Evolutionary conservation across 139 green algal genomes (phyloP).

Genomic region (Tetratostichococcus sp.): DNA sequence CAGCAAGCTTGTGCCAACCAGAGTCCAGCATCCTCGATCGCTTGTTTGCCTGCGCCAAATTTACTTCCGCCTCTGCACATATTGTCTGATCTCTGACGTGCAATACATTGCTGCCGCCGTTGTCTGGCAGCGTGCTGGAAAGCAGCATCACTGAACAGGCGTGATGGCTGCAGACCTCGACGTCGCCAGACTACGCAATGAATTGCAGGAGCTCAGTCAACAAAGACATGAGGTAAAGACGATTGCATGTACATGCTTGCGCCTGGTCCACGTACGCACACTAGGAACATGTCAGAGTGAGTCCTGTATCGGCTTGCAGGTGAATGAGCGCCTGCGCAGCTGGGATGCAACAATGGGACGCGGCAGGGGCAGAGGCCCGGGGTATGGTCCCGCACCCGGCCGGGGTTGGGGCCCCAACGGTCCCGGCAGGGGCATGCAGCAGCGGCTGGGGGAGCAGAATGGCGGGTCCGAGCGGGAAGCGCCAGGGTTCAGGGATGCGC

Average conservation of each 20-base stretch:
- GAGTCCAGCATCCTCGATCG: too few species aligned
- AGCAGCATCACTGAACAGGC: neutral
- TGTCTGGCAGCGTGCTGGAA: too few species aligned
- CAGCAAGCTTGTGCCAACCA: too few species aligned
- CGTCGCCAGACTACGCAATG: constrained; percentile 12
- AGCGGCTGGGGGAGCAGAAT: neutral
- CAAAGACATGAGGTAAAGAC: constrained; percentile 11
- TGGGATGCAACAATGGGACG: neutral
- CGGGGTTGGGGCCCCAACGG: neutral
- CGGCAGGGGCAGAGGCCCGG: neutral
- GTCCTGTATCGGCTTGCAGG: constrained; percentile 1
- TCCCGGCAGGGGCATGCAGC: neutral
- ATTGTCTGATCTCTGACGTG: too few species aligned
- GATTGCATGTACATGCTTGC: too few species aligned
- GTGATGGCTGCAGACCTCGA: constrained; percentile 1
- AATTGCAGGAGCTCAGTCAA: constrained; percentile 16
- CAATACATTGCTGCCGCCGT: too few species aligned
- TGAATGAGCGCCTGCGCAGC: constrained; percentile 5
- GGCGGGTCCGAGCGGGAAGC: neutral
- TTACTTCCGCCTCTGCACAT: too few species aligned
- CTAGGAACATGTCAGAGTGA: too few species aligned
- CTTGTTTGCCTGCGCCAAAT: too few species aligned
- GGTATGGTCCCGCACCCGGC: too few species aligned
- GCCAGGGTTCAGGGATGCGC: neutral
- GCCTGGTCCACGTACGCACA: too few species aligned